Percentiles rank a stretch among this genome's conserved stretches.
Conservation (phyloP, 208 protist species). For the Trypanosoma avium region DNA sequence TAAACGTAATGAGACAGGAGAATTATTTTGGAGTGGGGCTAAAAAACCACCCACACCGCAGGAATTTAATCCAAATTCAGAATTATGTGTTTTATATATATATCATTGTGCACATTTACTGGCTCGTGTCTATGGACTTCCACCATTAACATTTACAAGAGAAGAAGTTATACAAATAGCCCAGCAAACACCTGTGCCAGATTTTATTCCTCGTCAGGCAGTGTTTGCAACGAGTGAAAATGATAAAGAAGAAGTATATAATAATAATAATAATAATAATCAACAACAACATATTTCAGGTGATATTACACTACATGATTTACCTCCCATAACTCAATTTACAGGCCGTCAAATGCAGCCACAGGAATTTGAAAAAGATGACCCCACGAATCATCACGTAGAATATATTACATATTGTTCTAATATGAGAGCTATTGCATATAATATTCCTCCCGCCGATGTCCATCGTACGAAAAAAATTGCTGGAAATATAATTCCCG, state of each 20-base stretch:
- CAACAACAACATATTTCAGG: slow-evolving; percentile 22
- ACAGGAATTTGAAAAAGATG: slow-evolving; percentile 95
- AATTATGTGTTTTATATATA: slow-evolving; percentile 73
- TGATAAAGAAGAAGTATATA: slow-evolving; percentile 41
- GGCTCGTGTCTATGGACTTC: slow-evolving; percentile 63
- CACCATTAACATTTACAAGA: slow-evolving; percentile 30
- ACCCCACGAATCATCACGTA: slow-evolving; percentile 92
- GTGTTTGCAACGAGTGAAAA: slow-evolving; percentile 78
- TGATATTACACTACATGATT: slow-evolving; percentile 41
- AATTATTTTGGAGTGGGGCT: slow-evolving; percentile 92
- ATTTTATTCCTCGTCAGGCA: slow-evolving; percentile 70
- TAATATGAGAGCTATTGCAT: slow-evolving; percentile 93
- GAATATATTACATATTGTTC: slow-evolving; percentile 92
- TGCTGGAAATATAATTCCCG: slow-evolving; percentile 99
- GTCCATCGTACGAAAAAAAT: slow-evolving; percentile 85
- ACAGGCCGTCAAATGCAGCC: slow-evolving; percentile 47
- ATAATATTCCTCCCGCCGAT: slow-evolving; percentile 89
- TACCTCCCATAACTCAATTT: slow-evolving; percentile 50
- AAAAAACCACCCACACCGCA: slow-evolving; percentile 89
- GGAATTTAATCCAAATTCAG: slow-evolving; percentile 50
- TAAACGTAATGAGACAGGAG: slow-evolving; percentile 88
- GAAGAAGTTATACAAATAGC: slow-evolving; percentile 50
- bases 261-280: not conserved
- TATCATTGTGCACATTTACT: slow-evolving; percentile 79
- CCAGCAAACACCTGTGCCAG: slow-evolving; percentile 36